Conservation (phyloP, 2,329 filamentous ascomycete genomes). For the Xylariaceae sp. region DNA sequence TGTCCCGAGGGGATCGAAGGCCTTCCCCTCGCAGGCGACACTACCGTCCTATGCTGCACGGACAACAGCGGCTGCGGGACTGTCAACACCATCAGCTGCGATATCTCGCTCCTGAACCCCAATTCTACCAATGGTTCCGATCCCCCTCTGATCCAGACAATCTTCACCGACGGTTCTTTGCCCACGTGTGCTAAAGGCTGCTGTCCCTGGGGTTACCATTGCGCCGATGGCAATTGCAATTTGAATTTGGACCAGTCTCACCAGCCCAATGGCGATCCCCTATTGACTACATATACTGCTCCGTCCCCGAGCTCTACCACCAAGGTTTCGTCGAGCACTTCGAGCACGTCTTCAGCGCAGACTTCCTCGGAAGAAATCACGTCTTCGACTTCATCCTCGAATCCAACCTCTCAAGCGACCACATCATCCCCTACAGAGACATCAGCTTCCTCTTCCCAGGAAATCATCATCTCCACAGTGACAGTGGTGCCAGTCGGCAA, state of each 20-base stretch:
- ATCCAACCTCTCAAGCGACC: no score
- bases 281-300: neutral
- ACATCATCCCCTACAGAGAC: no score
- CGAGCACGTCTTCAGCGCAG: neutral
- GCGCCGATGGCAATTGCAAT: slow-evolving; percentile 1
- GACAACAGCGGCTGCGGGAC: neutral
- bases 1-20: neutral
- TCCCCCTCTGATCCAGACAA: slow-evolving; percentile 3
- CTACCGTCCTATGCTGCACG: slow-evolving; percentile 8
- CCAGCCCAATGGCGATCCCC: slow-evolving; percentile 3
- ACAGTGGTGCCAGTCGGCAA: no score
- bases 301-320: neutral
- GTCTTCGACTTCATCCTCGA: no score
- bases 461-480: no score
- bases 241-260: slow-evolving; percentile 9
- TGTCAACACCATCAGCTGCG: slow-evolving; percentile 2
- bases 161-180: neutral
- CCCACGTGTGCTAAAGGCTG: slow-evolving; percentile 1
- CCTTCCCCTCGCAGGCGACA: slow-evolving; percentile 7
- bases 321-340: neutral
- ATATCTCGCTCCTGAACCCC: slow-evolving; percentile 1
- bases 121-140: neutral
- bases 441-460: no score
- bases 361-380: no score
- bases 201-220: slow-evolving; percentile 15